Base-by-base conservation (phyloP, 768 basidiomycete species). In the Boletus bicolor region DNA sequence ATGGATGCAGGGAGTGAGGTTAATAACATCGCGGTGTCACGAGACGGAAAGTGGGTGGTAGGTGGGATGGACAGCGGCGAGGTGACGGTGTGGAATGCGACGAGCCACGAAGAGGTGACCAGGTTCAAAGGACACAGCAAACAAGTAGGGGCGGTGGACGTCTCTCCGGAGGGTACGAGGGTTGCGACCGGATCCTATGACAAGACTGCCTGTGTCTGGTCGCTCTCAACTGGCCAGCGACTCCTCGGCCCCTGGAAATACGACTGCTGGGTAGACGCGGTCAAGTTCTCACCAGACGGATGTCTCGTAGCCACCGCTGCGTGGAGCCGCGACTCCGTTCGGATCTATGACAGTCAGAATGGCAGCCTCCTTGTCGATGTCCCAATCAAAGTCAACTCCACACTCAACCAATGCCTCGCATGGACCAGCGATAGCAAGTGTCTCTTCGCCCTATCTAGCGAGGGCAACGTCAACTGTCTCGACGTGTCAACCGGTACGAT, bases 271-370 rank as follows among this genome's bases (percentile, higher is more conserved):
- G 26, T 51, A 4, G 30, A 5, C 1, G 38, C 34, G 3, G 43
- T 24, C 32, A 56, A 49, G 10, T 57, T 59, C 5, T 57, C 47
- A 1, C 58, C 44, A 5, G 6, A 57, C 17, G 55, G 55, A 26
- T 8, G 3, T 4, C 15, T 30, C 12, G 3, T 28, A 2, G 28
- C 28, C 2, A 28, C 28, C 4, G 28, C 28, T 0, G 4, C 28
- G 6, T 28, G 28, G 28, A 28, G 3, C 28, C 28, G 28, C 19
- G 19, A 19, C 19, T 19, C 19, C 19, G 19, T 19, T 19, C 19
- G 19, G 19, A 19, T 19, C 19, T 19, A 19, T 19, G 19, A 19
- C 19, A 19, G 19, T 19, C 19, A 19, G 19, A 19, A 19, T 19
- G 19, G 19, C 19, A 19, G 19, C 19, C 19, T 19, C 19, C 19